Conservation (phyloP, 768 basidiomycete species). For the Lentinula aciculospora region DNA sequence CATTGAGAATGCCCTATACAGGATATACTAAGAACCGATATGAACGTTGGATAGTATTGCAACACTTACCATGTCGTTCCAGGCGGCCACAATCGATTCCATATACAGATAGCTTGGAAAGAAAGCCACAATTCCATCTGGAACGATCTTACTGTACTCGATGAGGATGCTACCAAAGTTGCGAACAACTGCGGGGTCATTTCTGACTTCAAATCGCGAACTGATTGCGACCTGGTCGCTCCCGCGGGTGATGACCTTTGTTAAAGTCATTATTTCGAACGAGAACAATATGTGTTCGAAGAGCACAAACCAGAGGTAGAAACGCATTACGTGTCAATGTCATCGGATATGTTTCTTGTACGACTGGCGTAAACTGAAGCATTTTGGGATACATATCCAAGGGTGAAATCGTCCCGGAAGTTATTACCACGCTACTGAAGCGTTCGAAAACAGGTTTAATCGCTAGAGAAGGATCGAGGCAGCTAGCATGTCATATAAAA, state of each 20-base stretch:
- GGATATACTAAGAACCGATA: neutral
- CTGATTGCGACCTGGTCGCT: conserved; percentile 98
- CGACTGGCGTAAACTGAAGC: conserved; percentile 95
- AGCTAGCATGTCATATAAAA: conserved; percentile 42
- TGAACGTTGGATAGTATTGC: conserved; percentile 10
- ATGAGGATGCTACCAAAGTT: conserved; percentile 98
- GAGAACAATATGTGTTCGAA: neutral
- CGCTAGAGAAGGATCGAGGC: conserved; percentile 94
- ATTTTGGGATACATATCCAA: conserved; percentile 99
- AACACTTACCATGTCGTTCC: conserved; percentile 95
- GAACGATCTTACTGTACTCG: conserved; percentile 96
- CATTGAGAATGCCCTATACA: conserved; percentile 88
- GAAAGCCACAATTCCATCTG: conserved; percentile 98
- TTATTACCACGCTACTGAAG: conserved; percentile 97
- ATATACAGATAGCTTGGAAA: conserved; percentile 99
- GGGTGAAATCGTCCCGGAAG: conserved; percentile 96
- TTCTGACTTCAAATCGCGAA: conserved; percentile 97
- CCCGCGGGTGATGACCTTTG: conserved; percentile 92
- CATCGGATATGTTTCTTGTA: conserved; percentile 98
- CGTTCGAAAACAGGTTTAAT: conserved; percentile 98
- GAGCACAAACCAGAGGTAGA: conserved; percentile 66
- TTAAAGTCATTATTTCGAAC: neutral
- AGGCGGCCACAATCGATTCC: conserved; percentile 99
- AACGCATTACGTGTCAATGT: conserved; percentile 95
- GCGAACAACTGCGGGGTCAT: conserved; percentile 97